Percentiles rank a stretch among this genome's conserved stretches.
These are phyloP conservation scores for Aurantiochytrium sp. DNA, from an alignment of 108 stramenopile genomes.

Conservation along the genomic window DNA sequence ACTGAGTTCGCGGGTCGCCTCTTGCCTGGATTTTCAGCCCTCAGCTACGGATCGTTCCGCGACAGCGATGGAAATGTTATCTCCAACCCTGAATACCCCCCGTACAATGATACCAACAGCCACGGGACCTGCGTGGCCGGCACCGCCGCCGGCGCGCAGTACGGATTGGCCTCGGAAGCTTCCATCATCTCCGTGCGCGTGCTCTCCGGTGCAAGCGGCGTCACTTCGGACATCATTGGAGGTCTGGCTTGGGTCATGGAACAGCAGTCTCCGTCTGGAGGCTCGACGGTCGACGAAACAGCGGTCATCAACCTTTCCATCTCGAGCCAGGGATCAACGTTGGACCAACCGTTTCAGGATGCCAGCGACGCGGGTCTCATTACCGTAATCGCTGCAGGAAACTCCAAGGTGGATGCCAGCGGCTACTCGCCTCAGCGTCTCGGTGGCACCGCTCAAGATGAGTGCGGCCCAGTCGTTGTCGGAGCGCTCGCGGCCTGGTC, in stretches of 20 bases:
- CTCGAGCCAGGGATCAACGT: not conserved
- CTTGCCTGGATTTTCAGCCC: not conserved
- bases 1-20: not conserved
- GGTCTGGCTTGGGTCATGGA: not conserved
- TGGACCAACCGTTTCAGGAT: not conserved
- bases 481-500: not conserved
- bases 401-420: not conserved
- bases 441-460: not conserved
- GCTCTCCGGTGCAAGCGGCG: not conserved
- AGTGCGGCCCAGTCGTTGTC: not conserved
- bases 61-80: not conserved
- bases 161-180: not conserved
- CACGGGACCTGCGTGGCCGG: slow-evolving; percentile 28
- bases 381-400: slow-evolving; percentile 25
- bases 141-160: not conserved
- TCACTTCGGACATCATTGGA: not conserved
- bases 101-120: not conserved
- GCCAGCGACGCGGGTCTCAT: not conserved
- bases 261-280: not conserved
- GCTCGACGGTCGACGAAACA: not conserved
- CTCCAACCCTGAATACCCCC: not conserved
- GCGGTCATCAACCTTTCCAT: slow-evolving; percentile 20
- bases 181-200: not conserved
- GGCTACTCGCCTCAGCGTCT: not conserved
- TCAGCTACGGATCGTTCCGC: not conserved